Evolutionary conservation across 139 green algal species (phyloP), one percentile per base, ranked within the genome.

Genomic region (Chlamydomonas eustigma): DNA sequence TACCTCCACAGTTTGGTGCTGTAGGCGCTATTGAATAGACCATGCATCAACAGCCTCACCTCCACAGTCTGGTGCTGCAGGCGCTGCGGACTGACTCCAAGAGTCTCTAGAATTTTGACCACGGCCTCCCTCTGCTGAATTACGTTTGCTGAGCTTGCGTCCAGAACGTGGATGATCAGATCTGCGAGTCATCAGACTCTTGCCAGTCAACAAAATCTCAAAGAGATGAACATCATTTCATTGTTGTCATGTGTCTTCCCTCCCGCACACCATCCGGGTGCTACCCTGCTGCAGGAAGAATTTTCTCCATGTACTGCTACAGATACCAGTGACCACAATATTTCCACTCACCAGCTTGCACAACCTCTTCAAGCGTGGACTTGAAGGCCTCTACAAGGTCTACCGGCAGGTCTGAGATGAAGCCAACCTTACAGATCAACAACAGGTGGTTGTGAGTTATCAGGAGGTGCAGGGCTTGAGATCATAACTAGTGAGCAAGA

Each of bases 311-410:
- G n/a, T n/a, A n/a, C n/a, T n/a, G 22, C 18, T 18, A 63, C 50
- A 18, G 22, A 63, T 18, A 63, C 50, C 50, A 18, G 24, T 18
- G 24, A 18, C 50, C 50, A 63, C 22, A 63, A 18, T 24, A 24
- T 63, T 18, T 30, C 58, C 18, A 70, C 58, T 28, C 58, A 70
- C 58, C 58, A 0, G 88, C 88, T 31, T 91, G 71, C 0, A 78
- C 64, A 37, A 91, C 90, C 80, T 94, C 89, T 80, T 94, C 90
- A 65, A 94, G 78, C 0, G 90, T 94, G 0, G 89, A 85, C 76
- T 68, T 76, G 77, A 94, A 94, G 0, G 90, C 90, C 30, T 87
- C 87, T 71, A 94, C 77, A 64, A 94, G 85, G 58, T 83, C 77
- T 4, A 77, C 31, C 0, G 90, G 90, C 75, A 94, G 82, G 72